phyloP scores from a whole-genome alignment of 768 basidiomycete species.

The Mycena indigotica region DNA sequence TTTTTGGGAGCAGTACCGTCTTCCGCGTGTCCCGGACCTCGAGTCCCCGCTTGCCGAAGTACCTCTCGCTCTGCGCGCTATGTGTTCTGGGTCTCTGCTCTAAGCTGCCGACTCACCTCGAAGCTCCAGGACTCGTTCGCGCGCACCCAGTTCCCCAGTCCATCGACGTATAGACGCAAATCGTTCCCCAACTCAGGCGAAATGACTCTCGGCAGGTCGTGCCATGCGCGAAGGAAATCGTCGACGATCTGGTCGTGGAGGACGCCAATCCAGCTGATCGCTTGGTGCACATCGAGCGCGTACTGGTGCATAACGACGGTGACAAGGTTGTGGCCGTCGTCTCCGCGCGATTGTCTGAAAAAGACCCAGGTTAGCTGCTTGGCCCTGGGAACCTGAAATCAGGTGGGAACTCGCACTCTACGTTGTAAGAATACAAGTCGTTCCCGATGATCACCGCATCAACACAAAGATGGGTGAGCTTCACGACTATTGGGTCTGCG shows the following conservation, averaged over 20 bases:
- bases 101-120: constrained; percentile 25
- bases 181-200: constrained; percentile 28
- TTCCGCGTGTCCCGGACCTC: constrained; percentile 29
- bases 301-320: constrained; percentile 43
- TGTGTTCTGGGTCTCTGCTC: background rate
- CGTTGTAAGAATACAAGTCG: constrained; percentile 43
- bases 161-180: constrained; percentile 38
- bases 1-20: constrained; percentile 18
- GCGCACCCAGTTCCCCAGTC: constrained; percentile 42
- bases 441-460: constrained; percentile 18
- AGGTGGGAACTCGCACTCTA: constrained; percentile 30
- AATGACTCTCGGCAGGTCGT: constrained; percentile 38
- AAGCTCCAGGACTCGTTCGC: constrained; percentile 47
- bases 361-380: background rate
- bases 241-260: constrained; percentile 34
- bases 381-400: too few relatives aligned
- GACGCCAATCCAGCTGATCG: constrained; percentile 39
- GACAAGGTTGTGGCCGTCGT: constrained; percentile 44
- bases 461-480: constrained; percentile 12
- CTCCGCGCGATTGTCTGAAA: constrained; percentile 35
- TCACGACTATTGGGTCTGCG: constrained; percentile 20
- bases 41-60: constrained; percentile 32
- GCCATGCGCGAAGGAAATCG: constrained; percentile 33
- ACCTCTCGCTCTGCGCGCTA: constrained; percentile 27
- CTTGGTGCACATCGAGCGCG: constrained; percentile 34